Evolutionary conservation across 2,329 filamentous ascomycete genomes (phyloP).

Genomic region (Sporothrix phasma): DNA sequence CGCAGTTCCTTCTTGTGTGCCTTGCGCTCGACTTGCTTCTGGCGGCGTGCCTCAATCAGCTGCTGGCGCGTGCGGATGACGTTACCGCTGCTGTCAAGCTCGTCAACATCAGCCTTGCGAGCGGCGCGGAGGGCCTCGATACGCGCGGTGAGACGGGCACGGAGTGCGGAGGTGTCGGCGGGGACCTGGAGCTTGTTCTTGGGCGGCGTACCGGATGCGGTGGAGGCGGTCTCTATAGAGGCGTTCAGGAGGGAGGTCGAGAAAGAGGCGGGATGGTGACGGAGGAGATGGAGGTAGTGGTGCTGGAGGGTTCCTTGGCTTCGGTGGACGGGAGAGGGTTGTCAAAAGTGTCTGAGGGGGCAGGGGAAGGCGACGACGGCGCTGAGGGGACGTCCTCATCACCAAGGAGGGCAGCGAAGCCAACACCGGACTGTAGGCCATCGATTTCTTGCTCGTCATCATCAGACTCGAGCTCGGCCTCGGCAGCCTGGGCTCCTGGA

Average conservation of each 20-base stretch:
- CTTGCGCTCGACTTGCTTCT: slow-evolving; percentile 79
- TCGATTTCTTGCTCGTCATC: slow-evolving; percentile 37
- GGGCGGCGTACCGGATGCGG: slow-evolving; percentile 2
- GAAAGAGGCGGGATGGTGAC: slow-evolving; percentile 9
- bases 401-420: slow-evolving; percentile 38
- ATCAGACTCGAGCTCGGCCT: slow-evolving; percentile 49
- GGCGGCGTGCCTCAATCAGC: slow-evolving; percentile 77
- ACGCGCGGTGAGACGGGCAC: slow-evolving; percentile 67
- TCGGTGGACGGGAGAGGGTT: slow-evolving; percentile 31
- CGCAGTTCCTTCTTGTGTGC: slow-evolving; percentile 81
- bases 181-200: slow-evolving; percentile 29
- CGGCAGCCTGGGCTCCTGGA: slow-evolving; percentile 24
- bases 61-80: slow-evolving; percentile 81
- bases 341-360: slow-evolving; percentile 54
- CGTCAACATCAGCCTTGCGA: slow-evolving; percentile 61
- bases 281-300: slow-evolving; percentile 18
- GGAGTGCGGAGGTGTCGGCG: slow-evolving; percentile 62
- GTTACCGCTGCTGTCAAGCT: slow-evolving; percentile 55
- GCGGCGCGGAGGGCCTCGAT: slow-evolving; percentile 77
- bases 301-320: slow-evolving; percentile 39
- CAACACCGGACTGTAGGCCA: slow-evolving; percentile 33
- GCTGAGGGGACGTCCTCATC: slow-evolving; percentile 33
- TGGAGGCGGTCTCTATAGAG: not conserved
- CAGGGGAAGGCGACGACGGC: slow-evolving; percentile 26
- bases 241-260: slow-evolving; percentile 23